phyloP scores from a whole-genome alignment of 2,329 filamentous ascomycete genomes.

The Malbranchea cinnamomea region DNA sequence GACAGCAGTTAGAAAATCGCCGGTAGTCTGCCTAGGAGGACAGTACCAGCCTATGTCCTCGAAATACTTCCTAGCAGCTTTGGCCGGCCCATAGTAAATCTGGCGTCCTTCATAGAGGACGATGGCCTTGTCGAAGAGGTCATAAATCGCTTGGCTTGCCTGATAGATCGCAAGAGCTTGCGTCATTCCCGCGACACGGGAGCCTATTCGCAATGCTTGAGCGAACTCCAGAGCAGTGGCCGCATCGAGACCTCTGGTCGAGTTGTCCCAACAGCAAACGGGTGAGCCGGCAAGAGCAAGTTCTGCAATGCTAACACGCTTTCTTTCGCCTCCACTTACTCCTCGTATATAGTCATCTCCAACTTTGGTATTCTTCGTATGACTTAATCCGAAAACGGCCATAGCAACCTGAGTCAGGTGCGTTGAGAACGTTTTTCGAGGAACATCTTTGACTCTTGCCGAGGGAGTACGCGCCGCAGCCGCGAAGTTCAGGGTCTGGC shows the following conservation, averaged over 20 bases:
- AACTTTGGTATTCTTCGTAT: conserved; percentile 34
- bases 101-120: conserved; percentile 64
- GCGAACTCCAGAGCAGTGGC: conserved; percentile 46
- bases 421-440: conserved; percentile 29
- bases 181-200: conserved; percentile 35
- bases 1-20: conserved; percentile 55
- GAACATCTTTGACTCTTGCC: conserved; percentile 24
- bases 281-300: conserved; percentile 23
- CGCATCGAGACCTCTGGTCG: conserved; percentile 38
- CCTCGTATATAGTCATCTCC: conserved; percentile 44
- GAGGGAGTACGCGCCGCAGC: conserved; percentile 37
- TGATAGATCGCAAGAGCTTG: conserved; percentile 46
- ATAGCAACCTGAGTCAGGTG: conserved; percentile 27
- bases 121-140: conserved; percentile 58
- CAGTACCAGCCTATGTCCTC: conserved; percentile 54
- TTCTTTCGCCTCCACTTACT: conserved; percentile 46
- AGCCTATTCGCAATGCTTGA: conserved; percentile 35
- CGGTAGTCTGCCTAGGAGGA: conserved; percentile 50
- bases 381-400: conserved; percentile 26
- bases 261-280: conserved; percentile 31
- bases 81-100: conserved; percentile 57
- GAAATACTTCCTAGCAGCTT: conserved; percentile 49
- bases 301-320: conserved; percentile 38
- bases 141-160: conserved; percentile 36
- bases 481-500: conserved; percentile 42